Conservation (phyloP, 495 filamentous ascomycete species). For the Penicillium verhagenii region DNA sequence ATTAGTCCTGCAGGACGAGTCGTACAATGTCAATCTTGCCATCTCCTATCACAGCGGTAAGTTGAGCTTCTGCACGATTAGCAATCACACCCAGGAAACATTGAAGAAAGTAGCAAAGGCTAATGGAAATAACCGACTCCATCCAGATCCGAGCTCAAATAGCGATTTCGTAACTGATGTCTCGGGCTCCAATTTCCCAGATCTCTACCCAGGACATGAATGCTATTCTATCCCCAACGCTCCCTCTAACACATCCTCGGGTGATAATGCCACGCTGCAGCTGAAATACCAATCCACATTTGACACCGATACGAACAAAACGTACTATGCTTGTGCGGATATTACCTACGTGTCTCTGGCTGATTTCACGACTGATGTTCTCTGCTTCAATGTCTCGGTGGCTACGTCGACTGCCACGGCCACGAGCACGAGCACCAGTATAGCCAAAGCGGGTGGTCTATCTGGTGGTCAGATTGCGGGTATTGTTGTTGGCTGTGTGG, state of each 20-base stretch:
- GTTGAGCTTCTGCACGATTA: neutral
- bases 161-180: constrained; percentile 44
- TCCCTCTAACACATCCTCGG: constrained; percentile 32
- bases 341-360: constrained; percentile 43
- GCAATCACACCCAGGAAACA: no score
- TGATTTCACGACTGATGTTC: constrained; percentile 38
- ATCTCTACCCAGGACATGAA: constrained; percentile 46
- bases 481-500: constrained; percentile 46
- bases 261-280: constrained; percentile 52
- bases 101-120: no score
- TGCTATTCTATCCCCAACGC: constrained; percentile 48
- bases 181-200: constrained; percentile 21
- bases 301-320: constrained; percentile 43
- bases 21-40: constrained; percentile 43
- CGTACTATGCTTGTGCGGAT: constrained; percentile 54
- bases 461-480: constrained; percentile 47
- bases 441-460: constrained; percentile 19
- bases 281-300: constrained; percentile 47
- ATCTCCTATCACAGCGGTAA: constrained; percentile 46
- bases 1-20: constrained; percentile 43
- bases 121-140: neutral
- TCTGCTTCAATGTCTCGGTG: constrained; percentile 52
- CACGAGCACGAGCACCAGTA: neutral
- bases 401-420: constrained; percentile 9
- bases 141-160: constrained; percentile 39